Evolutionary conservation across 371 early-diverging fungal genomes (phyloP), one percentile per base, ranked within the genome.

Genomic region (Apophysomyces trapeziformis): DNA sequence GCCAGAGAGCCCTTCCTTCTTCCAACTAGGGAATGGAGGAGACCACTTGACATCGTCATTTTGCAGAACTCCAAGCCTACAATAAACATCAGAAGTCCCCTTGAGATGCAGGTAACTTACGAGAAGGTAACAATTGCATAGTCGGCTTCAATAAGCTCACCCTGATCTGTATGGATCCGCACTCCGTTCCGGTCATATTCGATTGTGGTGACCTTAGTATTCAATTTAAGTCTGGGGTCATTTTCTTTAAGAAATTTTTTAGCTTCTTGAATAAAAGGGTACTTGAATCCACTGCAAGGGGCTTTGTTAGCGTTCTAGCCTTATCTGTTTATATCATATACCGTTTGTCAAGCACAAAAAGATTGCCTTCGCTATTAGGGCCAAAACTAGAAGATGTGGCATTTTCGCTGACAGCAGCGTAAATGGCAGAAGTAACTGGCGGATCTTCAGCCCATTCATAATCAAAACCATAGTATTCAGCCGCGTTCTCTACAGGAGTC

Each of bases 121-220:
- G 78, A 77, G 59, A 82, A 78, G 8, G 83, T 83, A n/a, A 65
- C 56, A 60, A 83, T 78, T 14, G 80, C 83, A 74, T 79, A 83
- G 21, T 80, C 83, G 7, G 83, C 83, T 36, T 73, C 57, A 37
- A 83, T 71, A 0, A 60, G 69, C 11, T 70, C 71, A 16, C 72
- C 73, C 4, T 65, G 61, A 5, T 71, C 63, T 36, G 80, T 76
- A 38, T 71, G 58, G 2, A 83, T 50, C 1, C 64, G 70, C 5
- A 83, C 83, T 9, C 77, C 77, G 0, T 73, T 41, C 4, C 73
- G 35, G 44, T 50, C 68, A 26, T 78, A 76, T 2, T 67, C 69
- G 18, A 83, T 64, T 38, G 73, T 72, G 18, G 70, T 73, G 1
- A 83, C 73, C 11, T 57, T 69, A 2, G 73, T 76, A 50, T 75